Evolutionary conservation across 1,284 basidiomycete genomes (phyloP).

Genomic region (Melampsora americana): DNA sequence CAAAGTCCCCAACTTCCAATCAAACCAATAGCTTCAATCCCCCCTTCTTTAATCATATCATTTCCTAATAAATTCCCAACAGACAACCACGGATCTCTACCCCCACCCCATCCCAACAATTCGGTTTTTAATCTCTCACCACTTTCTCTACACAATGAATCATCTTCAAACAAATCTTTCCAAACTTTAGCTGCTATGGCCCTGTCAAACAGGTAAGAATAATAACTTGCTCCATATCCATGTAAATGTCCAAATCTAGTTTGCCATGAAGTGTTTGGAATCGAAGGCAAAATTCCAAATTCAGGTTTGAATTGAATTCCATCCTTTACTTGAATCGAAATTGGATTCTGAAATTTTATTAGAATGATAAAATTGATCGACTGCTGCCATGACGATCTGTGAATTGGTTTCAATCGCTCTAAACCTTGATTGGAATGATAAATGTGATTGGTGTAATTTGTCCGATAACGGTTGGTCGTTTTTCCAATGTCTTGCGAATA

Average conservation of each 20-base stretch:
- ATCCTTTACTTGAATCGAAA: conserved; percentile 49
- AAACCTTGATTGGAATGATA: conserved; percentile 47
- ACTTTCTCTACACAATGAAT: conserved; percentile 49
- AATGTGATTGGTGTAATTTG: conserved; percentile 47
- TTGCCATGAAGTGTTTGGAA: conserved; percentile 46
- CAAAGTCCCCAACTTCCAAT: conserved; percentile 12
- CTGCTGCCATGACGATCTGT: conserved; percentile 50
- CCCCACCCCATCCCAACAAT: conserved; percentile 51
- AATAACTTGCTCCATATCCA: conserved; percentile 54
- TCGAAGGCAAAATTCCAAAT: background rate
- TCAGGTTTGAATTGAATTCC: conserved; percentile 46
- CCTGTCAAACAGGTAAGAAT: conserved; percentile 53
- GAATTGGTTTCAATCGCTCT: conserved; percentile 51
- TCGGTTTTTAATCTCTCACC: conserved; percentile 51
- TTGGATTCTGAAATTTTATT: conserved; percentile 22
- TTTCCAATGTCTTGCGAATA: conserved; percentile 50
- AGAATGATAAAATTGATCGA: conserved; percentile 53
- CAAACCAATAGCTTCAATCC: background rate
- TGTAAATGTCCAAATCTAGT: conserved; percentile 53
- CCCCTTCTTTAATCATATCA: conserved; percentile 42
- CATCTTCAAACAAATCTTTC: conserved; percentile 47
- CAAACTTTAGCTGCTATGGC: conserved; percentile 52
- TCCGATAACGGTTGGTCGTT: conserved; percentile 50
- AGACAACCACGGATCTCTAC: conserved; percentile 53
- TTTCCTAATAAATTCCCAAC: conserved; percentile 50